These are phyloP conservation scores for Skeletonema costatum DNA, from an alignment of 108 stramenopile genomes.

Conservation along the genomic window DNA sequence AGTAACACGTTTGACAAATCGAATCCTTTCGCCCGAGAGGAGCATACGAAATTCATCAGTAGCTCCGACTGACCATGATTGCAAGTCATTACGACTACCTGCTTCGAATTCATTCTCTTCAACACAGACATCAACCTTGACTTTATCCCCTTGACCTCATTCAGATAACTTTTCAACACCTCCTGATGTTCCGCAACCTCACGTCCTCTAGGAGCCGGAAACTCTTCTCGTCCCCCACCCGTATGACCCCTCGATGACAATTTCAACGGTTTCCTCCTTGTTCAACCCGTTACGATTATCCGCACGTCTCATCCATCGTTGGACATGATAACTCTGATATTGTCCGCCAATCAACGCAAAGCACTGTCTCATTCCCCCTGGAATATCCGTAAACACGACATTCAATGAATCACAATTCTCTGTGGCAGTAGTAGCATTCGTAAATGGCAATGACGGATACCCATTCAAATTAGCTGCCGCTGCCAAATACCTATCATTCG, in stretches of 20 bases:
- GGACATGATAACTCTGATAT: slow-evolving; percentile 16
- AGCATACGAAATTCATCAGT: slow-evolving; percentile 51
- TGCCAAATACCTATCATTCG: background rate
- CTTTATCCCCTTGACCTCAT: slow-evolving; percentile 18
- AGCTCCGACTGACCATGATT: slow-evolving; percentile 48
- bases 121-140: slow-evolving; percentile 15
- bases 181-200: slow-evolving; percentile 18
- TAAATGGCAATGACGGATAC: background rate
- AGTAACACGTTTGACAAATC: slow-evolving; percentile 46
- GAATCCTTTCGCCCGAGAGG: slow-evolving; percentile 37
- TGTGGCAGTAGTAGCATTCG: background rate
- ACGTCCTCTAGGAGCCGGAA: slow-evolving; percentile 9
- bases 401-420: slow-evolving; percentile 3
- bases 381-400: background rate
- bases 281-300: background rate
- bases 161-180: slow-evolving; percentile 26
- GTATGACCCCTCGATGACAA: slow-evolving; percentile 39
- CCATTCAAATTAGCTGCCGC: background rate
- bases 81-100: slow-evolving; percentile 40
- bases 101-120: slow-evolving; percentile 14
- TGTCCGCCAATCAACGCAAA: slow-evolving; percentile 4
- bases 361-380: background rate
- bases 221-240: slow-evolving; percentile 26
- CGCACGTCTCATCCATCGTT: slow-evolving; percentile 18
- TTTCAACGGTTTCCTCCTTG: slow-evolving; percentile 6